Conservation (phyloP, 1,284 basidiomycete species). For the Tremellales sp. region DNA sequence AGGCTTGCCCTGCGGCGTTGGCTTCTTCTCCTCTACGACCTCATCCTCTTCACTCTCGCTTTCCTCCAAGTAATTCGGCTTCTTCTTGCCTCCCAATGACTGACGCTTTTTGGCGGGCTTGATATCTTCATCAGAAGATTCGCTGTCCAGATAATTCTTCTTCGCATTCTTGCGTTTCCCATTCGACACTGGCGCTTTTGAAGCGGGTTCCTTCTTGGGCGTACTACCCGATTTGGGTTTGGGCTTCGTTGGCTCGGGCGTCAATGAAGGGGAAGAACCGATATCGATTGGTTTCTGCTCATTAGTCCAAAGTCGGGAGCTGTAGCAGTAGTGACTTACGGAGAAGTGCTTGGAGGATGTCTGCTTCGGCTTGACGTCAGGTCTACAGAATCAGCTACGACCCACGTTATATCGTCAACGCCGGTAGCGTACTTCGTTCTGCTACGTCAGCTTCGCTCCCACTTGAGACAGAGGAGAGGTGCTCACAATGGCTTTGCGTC, state of each 20-base stretch:
- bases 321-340: not conserved
- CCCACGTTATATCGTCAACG: too few species aligned
- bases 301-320: not conserved
- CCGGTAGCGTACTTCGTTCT: constrained; percentile 1
- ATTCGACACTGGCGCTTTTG: constrained; percentile 2
- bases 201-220: constrained; percentile 1
- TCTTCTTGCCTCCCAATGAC: constrained; percentile 21
- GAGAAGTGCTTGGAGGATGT: constrained; percentile 35
- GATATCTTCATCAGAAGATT: constrained; percentile 17
- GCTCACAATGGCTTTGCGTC: constrained; percentile 20
- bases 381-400: not conserved
- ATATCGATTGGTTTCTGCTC: constrained; percentile 12
- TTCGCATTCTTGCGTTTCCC: constrained; percentile 21
- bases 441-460: not conserved
- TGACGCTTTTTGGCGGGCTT: constrained; percentile 43
- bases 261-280: constrained; percentile 9
- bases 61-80: constrained; percentile 27
- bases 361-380: constrained; percentile 7
- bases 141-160: constrained; percentile 6
- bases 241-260: constrained; percentile 10
- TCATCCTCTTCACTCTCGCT: constrained; percentile 30
- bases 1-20: constrained; percentile 5
- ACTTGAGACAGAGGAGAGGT: not conserved
- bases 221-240: constrained; percentile 4
- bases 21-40: constrained; percentile 28